These are phyloP conservation scores for Trichoderma harzianum DNA, from an alignment of 2,329 filamentous ascomycete genomes.

Conservation along the genomic window DNA sequence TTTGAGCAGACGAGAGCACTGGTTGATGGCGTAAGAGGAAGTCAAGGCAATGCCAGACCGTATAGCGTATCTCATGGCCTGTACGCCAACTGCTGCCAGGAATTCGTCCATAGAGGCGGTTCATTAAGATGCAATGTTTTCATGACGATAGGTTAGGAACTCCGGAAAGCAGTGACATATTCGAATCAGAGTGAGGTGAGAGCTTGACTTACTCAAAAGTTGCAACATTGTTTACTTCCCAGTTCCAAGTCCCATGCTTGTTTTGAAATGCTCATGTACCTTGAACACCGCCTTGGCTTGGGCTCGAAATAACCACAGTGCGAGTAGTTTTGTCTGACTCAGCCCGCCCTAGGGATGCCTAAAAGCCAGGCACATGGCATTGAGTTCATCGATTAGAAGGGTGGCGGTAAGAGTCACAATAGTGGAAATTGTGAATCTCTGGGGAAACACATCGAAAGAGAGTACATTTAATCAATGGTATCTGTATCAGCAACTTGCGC, in stretches of 20 bases:
- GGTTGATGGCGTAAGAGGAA: conserved; percentile 77
- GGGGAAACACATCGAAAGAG: not conserved
- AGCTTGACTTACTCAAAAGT: not conserved
- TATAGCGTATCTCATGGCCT: conserved; percentile 91
- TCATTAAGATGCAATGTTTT: not conserved
- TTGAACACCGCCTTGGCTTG: not conserved
- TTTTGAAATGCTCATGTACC: not conserved
- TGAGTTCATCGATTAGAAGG: not conserved
- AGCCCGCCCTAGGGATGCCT: not conserved
- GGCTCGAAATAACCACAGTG: not conserved
- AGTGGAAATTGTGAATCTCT: not conserved
- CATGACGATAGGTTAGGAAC: not conserved
- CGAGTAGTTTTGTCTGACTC: not conserved
- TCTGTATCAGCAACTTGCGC: not conserved
- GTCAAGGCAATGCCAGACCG: conserved; percentile 82
- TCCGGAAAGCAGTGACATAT: not conserved
- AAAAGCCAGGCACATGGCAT: not conserved
- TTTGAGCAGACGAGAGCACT: conserved; percentile 75
- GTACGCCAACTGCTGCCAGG: conserved; percentile 52
- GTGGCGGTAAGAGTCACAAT: not conserved
- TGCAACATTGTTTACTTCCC: not conserved
- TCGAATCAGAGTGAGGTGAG: not conserved
- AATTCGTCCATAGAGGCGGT: conserved; percentile 64
- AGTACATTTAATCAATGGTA: not conserved
- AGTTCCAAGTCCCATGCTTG: not conserved